Conservation (phyloP, 306 rosid species). For the Quercus aquifolioides region DNA sequence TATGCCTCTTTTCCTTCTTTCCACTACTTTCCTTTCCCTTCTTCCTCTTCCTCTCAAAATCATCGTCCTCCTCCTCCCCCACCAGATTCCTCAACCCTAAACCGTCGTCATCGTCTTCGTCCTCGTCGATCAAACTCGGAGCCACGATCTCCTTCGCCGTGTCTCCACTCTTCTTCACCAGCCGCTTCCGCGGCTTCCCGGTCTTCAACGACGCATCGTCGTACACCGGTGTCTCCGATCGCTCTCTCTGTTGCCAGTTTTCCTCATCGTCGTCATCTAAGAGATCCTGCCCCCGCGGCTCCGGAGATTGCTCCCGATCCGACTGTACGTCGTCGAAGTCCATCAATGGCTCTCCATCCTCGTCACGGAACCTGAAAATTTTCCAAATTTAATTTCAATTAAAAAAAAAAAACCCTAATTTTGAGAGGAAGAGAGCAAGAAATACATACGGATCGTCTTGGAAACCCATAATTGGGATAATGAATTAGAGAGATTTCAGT, state of each 20-base stretch:
- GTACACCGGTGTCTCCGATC: constrained; percentile 80
- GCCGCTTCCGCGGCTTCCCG: constrained; percentile 74
- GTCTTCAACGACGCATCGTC: constrained; percentile 51
- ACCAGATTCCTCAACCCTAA: constrained; percentile 15
- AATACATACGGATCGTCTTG: constrained; percentile 69
- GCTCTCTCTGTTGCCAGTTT: constrained; percentile 45
- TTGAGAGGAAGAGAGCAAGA: not conserved
- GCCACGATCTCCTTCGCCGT: constrained; percentile 37
- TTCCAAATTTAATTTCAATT: not conserved
- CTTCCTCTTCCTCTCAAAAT: constrained; percentile 35
- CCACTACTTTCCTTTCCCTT: constrained; percentile 51
- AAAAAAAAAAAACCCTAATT: constrained; percentile 15
- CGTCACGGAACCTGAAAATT: constrained; percentile 72
- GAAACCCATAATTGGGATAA: constrained; percentile 48
- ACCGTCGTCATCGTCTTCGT: constrained; percentile 45
- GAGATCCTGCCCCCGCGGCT: constrained; percentile 38
- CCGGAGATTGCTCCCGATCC: constrained; percentile 71
- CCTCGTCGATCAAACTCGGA: constrained; percentile 51
- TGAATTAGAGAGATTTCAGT: not conserved
- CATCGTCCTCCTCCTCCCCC: constrained; percentile 40
- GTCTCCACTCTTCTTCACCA: constrained; percentile 67
- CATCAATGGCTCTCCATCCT: constrained; percentile 95
- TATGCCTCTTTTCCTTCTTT: constrained; percentile 66
- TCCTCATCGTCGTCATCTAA: constrained; percentile 50
- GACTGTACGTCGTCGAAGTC: constrained; percentile 72